phyloP scores from a whole-genome alignment of 2,329 filamentous ascomycete genomes.

The Didymella lethalis region DNA sequence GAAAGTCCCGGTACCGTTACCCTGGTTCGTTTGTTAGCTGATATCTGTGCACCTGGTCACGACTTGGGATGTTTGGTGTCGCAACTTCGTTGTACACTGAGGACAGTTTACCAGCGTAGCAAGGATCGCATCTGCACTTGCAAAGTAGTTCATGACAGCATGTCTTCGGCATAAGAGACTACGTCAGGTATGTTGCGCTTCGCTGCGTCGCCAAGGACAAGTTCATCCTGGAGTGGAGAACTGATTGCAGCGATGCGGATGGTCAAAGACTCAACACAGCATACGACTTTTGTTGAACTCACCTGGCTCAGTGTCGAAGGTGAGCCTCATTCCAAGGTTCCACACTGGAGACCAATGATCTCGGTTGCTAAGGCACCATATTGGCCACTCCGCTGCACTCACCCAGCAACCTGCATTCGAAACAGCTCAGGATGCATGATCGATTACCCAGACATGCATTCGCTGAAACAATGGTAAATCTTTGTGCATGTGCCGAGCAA shows the following conservation, averaged over 20 bases:
- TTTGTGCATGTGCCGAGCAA: neutral
- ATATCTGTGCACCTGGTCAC: neutral
- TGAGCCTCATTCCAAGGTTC: neutral
- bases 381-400: neutral
- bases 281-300: neutral
- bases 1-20: conserved; percentile 4
- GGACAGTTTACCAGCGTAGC: neutral
- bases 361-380: neutral
- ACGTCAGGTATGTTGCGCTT: conserved; percentile 13
- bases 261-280: neutral
- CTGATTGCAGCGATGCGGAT: neutral
- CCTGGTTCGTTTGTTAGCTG: neutral
- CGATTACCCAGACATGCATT: neutral
- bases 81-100: neutral
- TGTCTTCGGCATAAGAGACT: conserved; percentile 1
- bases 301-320: neutral
- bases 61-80: neutral
- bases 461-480: neutral
- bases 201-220: neutral
- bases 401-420: neutral
- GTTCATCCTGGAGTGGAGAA: neutral
- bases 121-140: neutral
- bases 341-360: no score
- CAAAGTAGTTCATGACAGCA: neutral
- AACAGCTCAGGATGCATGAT: neutral